Base-by-base conservation (phyloP, 306 rosid genomes). In the Argentina anserina region DNA sequence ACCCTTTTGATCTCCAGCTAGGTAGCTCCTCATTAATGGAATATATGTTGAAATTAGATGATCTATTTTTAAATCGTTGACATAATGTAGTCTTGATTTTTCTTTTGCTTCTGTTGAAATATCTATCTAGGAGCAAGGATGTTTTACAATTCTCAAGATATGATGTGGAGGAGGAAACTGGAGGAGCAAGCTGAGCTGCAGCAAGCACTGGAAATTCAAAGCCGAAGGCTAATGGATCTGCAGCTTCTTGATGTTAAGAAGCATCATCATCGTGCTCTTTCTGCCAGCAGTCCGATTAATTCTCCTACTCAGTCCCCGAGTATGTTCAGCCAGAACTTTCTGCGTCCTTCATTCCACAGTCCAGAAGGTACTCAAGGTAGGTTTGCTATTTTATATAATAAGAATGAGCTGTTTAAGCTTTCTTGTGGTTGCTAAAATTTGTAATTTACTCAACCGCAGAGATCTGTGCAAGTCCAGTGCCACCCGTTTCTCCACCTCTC, bases 151-250 rank as follows among this genome's bases (percentile, higher is more conserved):
- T 40, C 97, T 29, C 96, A 89, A 78, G 99, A 94, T 78, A 76
- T 89, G 84, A 76, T 91, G 66, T 85, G 88, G 97, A 90, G 96
- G 85, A 91, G 96, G 88, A 94, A 94, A 74, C 67, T 94, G 50
- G 97, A 91, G 77, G 97, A 94, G 75, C 96, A 89, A 71, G 97
- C 97, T 73, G 98, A 91, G 70, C 73, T 91, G 40, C 98, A 92
- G 80, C 96, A 89, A 78, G 89, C 94, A 21, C 87, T 93, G 65
- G 99, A 94, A 75, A 84, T 91, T 31, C 99, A 94, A 80, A 91
- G 89, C 73, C 84, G 96, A 63, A 83, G 97, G 76, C 59, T 94
- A 7, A 84, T 94, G 99, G 80, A 89, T 55, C 76, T 94, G 75
- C 98, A 94, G 82, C 97, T 94, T 77, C 95, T 91, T 60, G 99